Evolutionary conservation across 169 alveolate species (phyloP), one percentile per base, ranked within the genome.

Genomic region (Eimeria sp.): DNA sequence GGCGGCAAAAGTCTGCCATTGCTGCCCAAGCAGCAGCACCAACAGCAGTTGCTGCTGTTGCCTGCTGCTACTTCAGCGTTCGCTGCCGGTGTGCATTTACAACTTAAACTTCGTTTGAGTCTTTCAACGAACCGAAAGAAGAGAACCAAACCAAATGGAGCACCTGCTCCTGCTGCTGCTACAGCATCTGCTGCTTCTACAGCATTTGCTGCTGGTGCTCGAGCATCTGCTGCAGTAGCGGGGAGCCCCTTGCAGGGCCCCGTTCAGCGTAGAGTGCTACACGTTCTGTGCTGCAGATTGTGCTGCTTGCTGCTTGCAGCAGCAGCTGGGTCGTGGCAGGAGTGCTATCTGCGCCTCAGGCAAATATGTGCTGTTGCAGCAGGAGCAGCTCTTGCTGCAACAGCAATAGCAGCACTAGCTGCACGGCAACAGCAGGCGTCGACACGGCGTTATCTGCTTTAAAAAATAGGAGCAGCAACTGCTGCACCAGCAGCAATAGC

Each of bases 11-110:
- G 18, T 18, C 20, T 58, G 70, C 70, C 20, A 0, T 18, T 70
- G 47, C 20, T 70, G 80, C 80, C n/a, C n/a, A n/a, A 70, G 49
- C 80, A 70, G 47, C 49, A 27, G 80, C 80, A n/a, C 49, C 80
- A 3, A 49, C 80, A 11, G 80, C 51, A 11, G 61, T 14, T 54
- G 61, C 61, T 11, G 20, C 20, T 27, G 49, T 49, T 70, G 80
- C 47, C 70, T 58, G 70, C 70, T 14, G 70, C n/a, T 58, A 25
- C 70, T 58, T 58, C n/a, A 25, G 70, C 70, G 20, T 58, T 58
- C 5, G 70, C 70, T 58, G 70, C 70, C 20, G n/a, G n/a, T 5
- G 70, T 58, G n/a, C 20, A 58, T 16, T 58, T 58, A 70, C 47
- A 30, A 70, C 80, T 27, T 70, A 70, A 70, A 27, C 3, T 70